Evolutionary conservation across 208 protist genomes (phyloP).

Genomic region (Polymyxa betae): DNA sequence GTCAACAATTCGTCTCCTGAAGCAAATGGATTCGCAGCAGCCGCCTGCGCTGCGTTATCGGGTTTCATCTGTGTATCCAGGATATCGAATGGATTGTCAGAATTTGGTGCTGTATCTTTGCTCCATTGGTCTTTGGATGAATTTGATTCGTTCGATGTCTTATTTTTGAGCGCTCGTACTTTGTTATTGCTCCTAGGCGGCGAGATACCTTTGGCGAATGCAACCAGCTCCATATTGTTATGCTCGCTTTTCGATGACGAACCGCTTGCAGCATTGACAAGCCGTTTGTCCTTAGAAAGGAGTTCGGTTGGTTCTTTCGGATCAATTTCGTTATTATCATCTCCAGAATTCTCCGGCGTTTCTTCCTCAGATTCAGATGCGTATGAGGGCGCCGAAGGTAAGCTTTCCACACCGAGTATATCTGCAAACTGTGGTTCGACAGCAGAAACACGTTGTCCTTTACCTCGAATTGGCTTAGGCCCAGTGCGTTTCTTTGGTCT

Average conservation of each 20-base stretch:
- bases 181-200: background rate
- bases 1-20: background rate
- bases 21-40: too few species aligned
- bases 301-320: too few species aligned
- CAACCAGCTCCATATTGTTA: background rate
- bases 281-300: too few species aligned
- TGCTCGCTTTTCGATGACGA: background rate
- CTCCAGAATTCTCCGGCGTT: too few species aligned
- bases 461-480: background rate
- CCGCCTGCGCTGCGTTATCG: background rate
- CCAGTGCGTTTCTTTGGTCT: conserved; percentile 1
- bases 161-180: background rate
- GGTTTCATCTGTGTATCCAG: background rate
- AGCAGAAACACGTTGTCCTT: conserved; percentile 27
- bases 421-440: background rate
- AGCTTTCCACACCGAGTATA: background rate
- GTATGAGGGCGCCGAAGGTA: too few species aligned
- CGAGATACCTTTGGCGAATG: background rate
- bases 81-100: background rate
- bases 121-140: background rate
- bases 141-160: background rate
- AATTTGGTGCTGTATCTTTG: background rate
- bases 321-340: too few species aligned
- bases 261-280: too few species aligned
- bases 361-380: too few species aligned